Evolutionary conservation across 352 stramenopile genomes (phyloP).

Genomic region (Phytophthora aleatoria): DNA sequence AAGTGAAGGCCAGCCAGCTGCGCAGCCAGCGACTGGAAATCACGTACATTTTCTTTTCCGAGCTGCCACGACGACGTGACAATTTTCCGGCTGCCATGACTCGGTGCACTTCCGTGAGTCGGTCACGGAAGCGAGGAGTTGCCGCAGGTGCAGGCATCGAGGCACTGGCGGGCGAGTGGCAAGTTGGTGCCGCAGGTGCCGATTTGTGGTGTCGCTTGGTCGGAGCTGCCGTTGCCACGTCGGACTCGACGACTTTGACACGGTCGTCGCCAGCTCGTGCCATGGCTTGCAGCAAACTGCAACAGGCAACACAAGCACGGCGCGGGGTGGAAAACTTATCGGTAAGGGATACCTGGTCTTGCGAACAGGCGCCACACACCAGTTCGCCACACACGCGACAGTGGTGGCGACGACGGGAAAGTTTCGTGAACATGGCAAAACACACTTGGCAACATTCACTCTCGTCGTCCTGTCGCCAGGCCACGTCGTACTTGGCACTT

Average conservation of each 20-base stretch:
- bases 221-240: conserved; percentile 18
- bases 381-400: conserved; percentile 82
- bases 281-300: conserved; percentile 64
- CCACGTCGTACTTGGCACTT: conserved; percentile 74
- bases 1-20: conserved; percentile 68
- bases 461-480: conserved; percentile 67
- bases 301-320: conserved; percentile 65
- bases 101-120: conserved; percentile 65
- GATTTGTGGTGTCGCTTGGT: conserved; percentile 25
- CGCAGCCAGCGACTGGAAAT: conserved; percentile 66
- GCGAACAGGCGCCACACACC: conserved; percentile 75
- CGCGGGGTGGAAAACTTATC: conserved; percentile 58
- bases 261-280: conserved; percentile 47
- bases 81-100: conserved; percentile 72
- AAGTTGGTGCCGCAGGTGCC: conserved; percentile 14
- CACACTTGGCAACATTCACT: conserved; percentile 69
- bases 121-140: conserved; percentile 61
- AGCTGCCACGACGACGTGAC: conserved; percentile 51
- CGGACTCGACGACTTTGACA: conserved; percentile 45
- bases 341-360: conserved; percentile 60
- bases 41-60: conserved; percentile 60
- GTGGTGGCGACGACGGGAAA: conserved; percentile 76
- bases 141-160: conserved; percentile 19
- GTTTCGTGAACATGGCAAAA: conserved; percentile 73
- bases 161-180: conserved; percentile 21